Conservation (phyloP, 1,284 basidiomycete species). For the Boletus albobrunnescens region DNA sequence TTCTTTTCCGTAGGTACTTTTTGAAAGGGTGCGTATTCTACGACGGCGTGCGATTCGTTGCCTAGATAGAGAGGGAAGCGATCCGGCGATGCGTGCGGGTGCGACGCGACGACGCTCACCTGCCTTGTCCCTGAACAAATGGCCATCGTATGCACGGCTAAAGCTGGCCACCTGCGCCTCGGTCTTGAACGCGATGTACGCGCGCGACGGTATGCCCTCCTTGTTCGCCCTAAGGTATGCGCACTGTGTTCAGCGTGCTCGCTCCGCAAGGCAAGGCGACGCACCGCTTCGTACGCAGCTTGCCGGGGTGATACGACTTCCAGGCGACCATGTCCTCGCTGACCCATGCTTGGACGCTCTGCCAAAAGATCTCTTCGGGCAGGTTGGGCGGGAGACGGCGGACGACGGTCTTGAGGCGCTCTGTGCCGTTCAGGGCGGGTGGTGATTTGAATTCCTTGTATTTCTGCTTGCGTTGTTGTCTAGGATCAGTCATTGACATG, state of each 20-base stretch:
- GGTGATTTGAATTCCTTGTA: constrained; percentile 18
- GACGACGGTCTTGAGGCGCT: constrained; percentile 85
- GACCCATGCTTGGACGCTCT: constrained; percentile 83
- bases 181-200: constrained; percentile 87
- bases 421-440: constrained; percentile 23
- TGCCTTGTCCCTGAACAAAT: constrained; percentile 87
- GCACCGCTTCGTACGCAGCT: constrained; percentile 64
- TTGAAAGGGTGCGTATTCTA: constrained; percentile 93
- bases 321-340: constrained; percentile 67
- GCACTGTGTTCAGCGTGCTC: too few species aligned
- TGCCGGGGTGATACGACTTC: constrained; percentile 68
- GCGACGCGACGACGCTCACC: constrained; percentile 53
- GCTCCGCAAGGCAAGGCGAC: too few species aligned
- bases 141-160: constrained; percentile 85
- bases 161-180: constrained; percentile 73
- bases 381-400: constrained; percentile 88
- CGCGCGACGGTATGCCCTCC: constrained; percentile 81
- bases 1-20: constrained; percentile 74
- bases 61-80: too few species aligned
- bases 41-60: constrained; percentile 81
- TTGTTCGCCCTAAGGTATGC: constrained; percentile 74
- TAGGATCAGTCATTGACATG: constrained; percentile 20
- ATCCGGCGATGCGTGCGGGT: too few species aligned
- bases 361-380: constrained; percentile 92
- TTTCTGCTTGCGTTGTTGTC: constrained; percentile 15